phyloP scores from a whole-genome alignment of 163 green algal species.

The Chloromonas sp. region DNA sequence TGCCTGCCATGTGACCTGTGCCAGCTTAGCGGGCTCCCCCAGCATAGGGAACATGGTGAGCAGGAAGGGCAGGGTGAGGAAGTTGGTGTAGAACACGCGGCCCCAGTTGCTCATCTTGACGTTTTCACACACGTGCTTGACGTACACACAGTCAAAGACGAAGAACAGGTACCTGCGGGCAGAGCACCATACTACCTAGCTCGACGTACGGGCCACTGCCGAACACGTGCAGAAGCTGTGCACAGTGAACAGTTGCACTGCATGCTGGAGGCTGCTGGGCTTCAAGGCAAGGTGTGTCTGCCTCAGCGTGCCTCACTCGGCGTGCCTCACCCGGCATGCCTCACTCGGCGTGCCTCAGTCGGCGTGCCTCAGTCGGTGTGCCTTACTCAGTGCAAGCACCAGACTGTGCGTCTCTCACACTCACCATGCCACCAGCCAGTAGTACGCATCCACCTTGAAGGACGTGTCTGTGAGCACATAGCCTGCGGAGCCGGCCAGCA shows the following conservation, averaged over 20 bases:
- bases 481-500: constrained; percentile 48
- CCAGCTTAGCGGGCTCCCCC: constrained; percentile 7
- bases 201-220: too few species aligned
- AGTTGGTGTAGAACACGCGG: constrained; percentile 6
- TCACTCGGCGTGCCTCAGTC: too few species aligned
- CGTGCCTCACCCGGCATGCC: too few species aligned
- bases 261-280: not conserved
- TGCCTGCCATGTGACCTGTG: not conserved
- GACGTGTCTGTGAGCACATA: constrained; percentile 56
- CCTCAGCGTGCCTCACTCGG: not conserved
- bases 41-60: not conserved
- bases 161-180: constrained; percentile 24
- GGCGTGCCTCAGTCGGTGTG: too few species aligned
- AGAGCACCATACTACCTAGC: too few species aligned
- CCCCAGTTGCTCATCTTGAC: constrained; percentile 65
- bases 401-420: not conserved
- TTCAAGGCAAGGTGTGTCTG: too few species aligned
- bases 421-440: constrained; percentile 59
- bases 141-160: constrained; percentile 51
- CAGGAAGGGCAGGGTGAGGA: not conserved
- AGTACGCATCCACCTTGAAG: constrained; percentile 57
- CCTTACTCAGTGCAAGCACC: too few species aligned
- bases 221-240: too few species aligned
- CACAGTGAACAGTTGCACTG: not conserved
- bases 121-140: constrained; percentile 68